A percentile compares a stretch with the other conserved stretches of the same genome.
Conservation (phyloP, 805 yeast genomes). For the Candida rishiriensis region DNA sequence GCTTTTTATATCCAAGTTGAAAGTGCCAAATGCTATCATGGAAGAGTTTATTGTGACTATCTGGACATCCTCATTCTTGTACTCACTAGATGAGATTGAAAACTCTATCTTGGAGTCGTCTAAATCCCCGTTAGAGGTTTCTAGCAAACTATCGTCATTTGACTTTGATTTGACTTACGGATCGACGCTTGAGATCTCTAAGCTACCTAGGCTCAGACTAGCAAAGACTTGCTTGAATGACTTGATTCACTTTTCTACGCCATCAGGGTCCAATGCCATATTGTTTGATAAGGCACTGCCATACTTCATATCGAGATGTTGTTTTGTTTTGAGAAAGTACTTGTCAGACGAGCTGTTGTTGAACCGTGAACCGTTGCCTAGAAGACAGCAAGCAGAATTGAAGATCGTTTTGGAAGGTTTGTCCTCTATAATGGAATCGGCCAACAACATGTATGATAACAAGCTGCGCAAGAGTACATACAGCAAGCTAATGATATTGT, state of each 20-base stretch:
- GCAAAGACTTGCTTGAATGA: constrained; percentile 55
- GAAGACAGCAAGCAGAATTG: constrained; percentile 64
- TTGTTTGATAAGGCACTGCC: constrained; percentile 33
- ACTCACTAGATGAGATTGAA: constrained; percentile 54
- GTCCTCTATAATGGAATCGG: constrained; percentile 5
- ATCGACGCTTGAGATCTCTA: constrained; percentile 47
- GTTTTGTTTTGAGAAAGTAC: constrained; percentile 58
- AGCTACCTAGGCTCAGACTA: constrained; percentile 41
- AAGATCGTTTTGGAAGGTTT: constrained; percentile 41
- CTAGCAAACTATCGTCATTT: constrained; percentile 35
- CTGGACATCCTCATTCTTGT: constrained; percentile 57
- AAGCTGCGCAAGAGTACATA: constrained; percentile 1
- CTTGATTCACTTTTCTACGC: constrained; percentile 38
- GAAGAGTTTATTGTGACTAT: constrained; percentile 43
- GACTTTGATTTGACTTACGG: constrained; percentile 54
- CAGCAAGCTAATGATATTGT: constrained; percentile 11
- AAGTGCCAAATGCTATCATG: constrained; percentile 27
- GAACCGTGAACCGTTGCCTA: constrained; percentile 60
- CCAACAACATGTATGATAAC: not conserved
- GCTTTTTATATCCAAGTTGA: constrained; percentile 28
- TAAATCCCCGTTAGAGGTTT: constrained; percentile 29
- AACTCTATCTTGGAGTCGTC: constrained; percentile 19
- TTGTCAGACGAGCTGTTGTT: constrained; percentile 58
- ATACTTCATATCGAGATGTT: constrained; percentile 52
- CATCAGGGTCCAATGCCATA: constrained; percentile 16